phyloP scores from a whole-genome alignment of 495 filamentous ascomycete genomes.

The Letharia lupina region DNA sequence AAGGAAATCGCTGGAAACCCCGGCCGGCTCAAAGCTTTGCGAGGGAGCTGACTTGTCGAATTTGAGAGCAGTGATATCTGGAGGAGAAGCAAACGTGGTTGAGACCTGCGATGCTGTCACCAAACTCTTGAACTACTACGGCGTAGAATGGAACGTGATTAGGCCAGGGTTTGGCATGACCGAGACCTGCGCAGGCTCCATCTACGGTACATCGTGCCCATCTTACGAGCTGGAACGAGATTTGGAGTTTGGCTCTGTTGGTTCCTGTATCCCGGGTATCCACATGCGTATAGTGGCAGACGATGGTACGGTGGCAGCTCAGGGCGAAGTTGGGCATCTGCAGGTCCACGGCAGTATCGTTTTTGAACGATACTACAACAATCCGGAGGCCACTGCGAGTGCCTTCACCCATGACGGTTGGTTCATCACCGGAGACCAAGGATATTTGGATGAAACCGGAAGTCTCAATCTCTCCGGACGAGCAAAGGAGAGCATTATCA shows the following conservation, averaged over 20 bases:
- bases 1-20: not conserved
- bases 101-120: constrained; percentile 27
- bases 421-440: constrained; percentile 77
- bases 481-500: constrained; percentile 50
- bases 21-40: no score
- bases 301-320: not conserved
- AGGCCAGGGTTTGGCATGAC: constrained; percentile 47
- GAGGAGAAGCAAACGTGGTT: constrained; percentile 36
- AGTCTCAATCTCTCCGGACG: constrained; percentile 42
- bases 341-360: constrained; percentile 48
- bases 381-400: constrained; percentile 51
- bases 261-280: constrained; percentile 35
- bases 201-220: constrained; percentile 34
- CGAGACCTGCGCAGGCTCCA: constrained; percentile 44
- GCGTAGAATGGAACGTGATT: constrained; percentile 37
- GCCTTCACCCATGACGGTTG: constrained; percentile 65
- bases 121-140: constrained; percentile 27
- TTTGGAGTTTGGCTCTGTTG: constrained; percentile 32
- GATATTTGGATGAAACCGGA: constrained; percentile 48
- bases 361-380: constrained; percentile 71
- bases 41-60: no score
- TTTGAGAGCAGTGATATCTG: constrained; percentile 29
- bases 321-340: constrained; percentile 24
- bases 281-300: constrained; percentile 33
- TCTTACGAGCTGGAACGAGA: constrained; percentile 27